Percentiles rank a stretch among this genome's conserved stretches.
Conservation (phyloP, 805 yeast genomes). For the Vanderwaltozyma verrucispora region DNA sequence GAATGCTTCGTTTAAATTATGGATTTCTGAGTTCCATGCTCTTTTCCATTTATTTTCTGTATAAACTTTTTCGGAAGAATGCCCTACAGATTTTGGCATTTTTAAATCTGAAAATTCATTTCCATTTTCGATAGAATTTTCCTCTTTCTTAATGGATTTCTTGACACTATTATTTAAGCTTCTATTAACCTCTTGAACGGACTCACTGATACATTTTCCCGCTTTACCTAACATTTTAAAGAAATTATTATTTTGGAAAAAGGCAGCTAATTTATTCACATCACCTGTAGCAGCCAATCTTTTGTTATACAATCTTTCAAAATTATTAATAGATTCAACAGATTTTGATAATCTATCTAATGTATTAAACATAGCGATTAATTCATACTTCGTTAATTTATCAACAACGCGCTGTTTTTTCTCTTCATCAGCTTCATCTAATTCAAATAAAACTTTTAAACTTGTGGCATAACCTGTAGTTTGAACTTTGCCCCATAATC, state of each 20-base stretch:
- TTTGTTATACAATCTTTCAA: slow-evolving; percentile 44
- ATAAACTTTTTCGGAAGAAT: neutral
- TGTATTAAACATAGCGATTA: slow-evolving; percentile 85
- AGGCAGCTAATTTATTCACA: slow-evolving; percentile 11
- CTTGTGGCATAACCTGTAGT: slow-evolving; percentile 98
- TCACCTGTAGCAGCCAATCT: slow-evolving; percentile 10
- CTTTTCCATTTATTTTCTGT: slow-evolving; percentile 21
- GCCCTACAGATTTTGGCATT: slow-evolving; percentile 15
- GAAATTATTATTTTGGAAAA: slow-evolving; percentile 25
- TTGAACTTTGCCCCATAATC: slow-evolving; percentile 97
- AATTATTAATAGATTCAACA: slow-evolving; percentile 60
- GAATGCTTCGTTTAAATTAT: slow-evolving; percentile 48
- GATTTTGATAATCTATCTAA: slow-evolving; percentile 87
- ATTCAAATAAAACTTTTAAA: slow-evolving; percentile 76
- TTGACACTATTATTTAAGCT: slow-evolving; percentile 5
- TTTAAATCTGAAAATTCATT: slow-evolving; percentile 18
- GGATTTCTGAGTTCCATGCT: slow-evolving; percentile 42
- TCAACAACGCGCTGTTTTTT: slow-evolving; percentile 41
- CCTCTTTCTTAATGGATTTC: neutral
- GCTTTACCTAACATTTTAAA: slow-evolving; percentile 25
- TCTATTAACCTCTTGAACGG: slow-evolving; percentile 9
- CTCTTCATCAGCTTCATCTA: slow-evolving; percentile 37
- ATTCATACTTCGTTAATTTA: slow-evolving; percentile 63
- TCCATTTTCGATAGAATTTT: neutral
- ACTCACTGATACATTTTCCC: slow-evolving; percentile 12